phyloP scores from a whole-genome alignment of 306 rosid species.

The Casuarina equisetifolia region DNA sequence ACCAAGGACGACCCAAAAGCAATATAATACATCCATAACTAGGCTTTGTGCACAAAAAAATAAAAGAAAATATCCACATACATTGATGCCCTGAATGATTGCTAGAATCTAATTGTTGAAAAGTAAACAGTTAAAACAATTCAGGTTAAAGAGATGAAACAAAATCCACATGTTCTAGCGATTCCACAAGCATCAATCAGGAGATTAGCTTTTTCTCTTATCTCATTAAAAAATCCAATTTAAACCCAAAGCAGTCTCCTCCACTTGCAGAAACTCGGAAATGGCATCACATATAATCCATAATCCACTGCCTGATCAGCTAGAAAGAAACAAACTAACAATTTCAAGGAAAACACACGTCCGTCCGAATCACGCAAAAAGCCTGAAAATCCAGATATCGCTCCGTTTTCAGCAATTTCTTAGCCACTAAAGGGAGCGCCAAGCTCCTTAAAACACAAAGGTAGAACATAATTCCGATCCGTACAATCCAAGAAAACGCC shows the following conservation, averaged over 20 bases:
- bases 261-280: background rate
- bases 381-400: conserved; percentile 3
- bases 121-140: background rate
- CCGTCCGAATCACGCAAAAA: background rate
- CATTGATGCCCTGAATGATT: background rate
- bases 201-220: background rate
- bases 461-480: background rate
- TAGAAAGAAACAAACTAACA: background rate
- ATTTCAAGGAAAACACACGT: background rate
- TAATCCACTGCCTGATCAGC: background rate
- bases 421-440: background rate
- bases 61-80: background rate
- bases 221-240: background rate
- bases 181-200: background rate
- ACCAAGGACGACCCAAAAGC: background rate
- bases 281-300: conserved; percentile 1
- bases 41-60: background rate
- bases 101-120: background rate
- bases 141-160: background rate
- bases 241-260: background rate
- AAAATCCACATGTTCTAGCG: background rate
- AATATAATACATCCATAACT: background rate
- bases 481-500: conserved; percentile 10
- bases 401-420: background rate
- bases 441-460: background rate